Evolutionary conservation across 257 asterid genomes (phyloP).

Genomic region (Linaria vulgaris): DNA sequence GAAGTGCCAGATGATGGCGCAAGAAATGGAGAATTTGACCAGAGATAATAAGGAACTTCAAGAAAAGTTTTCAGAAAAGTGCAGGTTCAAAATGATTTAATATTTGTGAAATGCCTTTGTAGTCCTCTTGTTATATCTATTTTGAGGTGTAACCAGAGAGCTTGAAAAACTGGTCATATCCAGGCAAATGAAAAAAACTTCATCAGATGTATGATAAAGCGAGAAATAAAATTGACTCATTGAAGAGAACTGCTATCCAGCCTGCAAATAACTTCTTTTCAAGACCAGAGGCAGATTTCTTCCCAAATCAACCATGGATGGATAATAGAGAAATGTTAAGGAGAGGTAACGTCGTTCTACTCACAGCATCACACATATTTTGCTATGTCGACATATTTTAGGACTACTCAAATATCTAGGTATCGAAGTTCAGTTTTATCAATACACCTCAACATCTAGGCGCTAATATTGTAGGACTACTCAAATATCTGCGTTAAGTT

Average conservation of each 20-base stretch:
- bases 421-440: slow-evolving; percentile 1
- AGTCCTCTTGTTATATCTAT: slow-evolving; percentile 3
- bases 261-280: slow-evolving; percentile 68
- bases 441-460: background rate
- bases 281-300: slow-evolving; percentile 72
- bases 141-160: slow-evolving; percentile 13
- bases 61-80: slow-evolving; percentile 86
- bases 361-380: slow-evolving; percentile 11
- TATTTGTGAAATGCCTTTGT: slow-evolving; percentile 3
- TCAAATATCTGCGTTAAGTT: background rate
- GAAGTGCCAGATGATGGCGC: slow-evolving; percentile 90
- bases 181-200: slow-evolving; percentile 98
- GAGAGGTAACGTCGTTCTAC: slow-evolving; percentile 59
- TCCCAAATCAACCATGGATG: slow-evolving; percentile 60
- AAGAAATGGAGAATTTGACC: slow-evolving; percentile 69
- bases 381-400: background rate
- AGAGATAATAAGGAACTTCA: slow-evolving; percentile 95
- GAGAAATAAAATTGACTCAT: slow-evolving; percentile 72
- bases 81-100: slow-evolving; percentile 50
- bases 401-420: background rate
- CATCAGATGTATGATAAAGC: slow-evolving; percentile 95
- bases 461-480: background rate
- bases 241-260: slow-evolving; percentile 77
- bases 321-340: slow-evolving; percentile 65
- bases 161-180: slow-evolving; percentile 22